Conservation (phyloP, 106 monocot species). For the Dendrobium nobile region DNA sequence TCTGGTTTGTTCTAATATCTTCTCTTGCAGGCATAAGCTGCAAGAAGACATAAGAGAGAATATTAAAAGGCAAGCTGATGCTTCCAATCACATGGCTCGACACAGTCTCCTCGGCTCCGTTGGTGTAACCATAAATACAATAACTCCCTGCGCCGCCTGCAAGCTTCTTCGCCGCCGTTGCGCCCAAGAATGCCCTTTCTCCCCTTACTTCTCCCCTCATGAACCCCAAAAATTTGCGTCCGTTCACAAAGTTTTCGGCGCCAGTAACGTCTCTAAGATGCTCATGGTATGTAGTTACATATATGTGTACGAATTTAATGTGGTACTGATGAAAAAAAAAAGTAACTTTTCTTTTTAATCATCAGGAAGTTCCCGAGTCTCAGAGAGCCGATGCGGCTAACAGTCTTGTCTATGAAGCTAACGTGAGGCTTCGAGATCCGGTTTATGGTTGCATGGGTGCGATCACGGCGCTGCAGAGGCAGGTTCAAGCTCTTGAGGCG, state of each 20-base stretch:
- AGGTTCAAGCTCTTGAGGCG: conserved; percentile 62
- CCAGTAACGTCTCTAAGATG: conserved; percentile 97
- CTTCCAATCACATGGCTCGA: conserved; percentile 23
- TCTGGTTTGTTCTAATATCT: neutral
- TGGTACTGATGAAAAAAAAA: too few species aligned
- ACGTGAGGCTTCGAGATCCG: conserved; percentile 66
- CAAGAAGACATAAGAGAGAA: conserved; percentile 58
- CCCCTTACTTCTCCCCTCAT: conserved; percentile 92
- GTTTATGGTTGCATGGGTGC: conserved; percentile 85
- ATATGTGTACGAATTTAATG: too few species aligned
- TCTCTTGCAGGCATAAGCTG: conserved; percentile 30
- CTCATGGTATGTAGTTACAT: conserved; percentile 47
- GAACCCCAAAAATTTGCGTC: conserved; percentile 93
- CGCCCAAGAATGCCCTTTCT: conserved; percentile 94
- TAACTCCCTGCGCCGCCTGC: conserved; percentile 92
- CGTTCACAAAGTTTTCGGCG: conserved; percentile 96
- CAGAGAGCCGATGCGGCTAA: conserved; percentile 76
- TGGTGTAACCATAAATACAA: conserved; percentile 54
- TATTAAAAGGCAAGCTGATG: conserved; percentile 65
- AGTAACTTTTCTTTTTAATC: too few species aligned
- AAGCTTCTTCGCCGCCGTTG: conserved; percentile 87
- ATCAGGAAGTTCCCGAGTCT: conserved; percentile 61
- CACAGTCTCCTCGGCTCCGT: conserved; percentile 31
- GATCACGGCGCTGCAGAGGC: conserved; percentile 71
- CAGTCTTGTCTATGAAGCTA: conserved; percentile 77